Conservation (phyloP, 2,329 filamentous ascomycete genomes). For the Neocucurbitaria cava region DNA sequence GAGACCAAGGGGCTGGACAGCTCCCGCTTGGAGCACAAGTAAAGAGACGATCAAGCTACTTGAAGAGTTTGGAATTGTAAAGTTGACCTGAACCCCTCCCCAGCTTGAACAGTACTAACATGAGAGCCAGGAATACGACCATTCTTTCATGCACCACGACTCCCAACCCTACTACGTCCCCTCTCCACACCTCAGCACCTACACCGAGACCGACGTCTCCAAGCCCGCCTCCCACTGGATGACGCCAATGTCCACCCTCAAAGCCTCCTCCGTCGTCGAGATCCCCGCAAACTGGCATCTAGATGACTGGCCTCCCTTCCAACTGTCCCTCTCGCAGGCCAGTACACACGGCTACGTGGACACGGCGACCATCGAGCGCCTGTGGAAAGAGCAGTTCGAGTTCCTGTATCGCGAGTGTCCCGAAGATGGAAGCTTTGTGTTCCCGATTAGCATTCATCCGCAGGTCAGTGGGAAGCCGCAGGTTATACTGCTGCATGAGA, state of each 20-base stretch:
- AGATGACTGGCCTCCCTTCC: conserved; percentile 57
- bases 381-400: conserved; percentile 58
- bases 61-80: conserved; percentile 50
- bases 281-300: conserved; percentile 59
- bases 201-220: conserved; percentile 38
- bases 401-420: conserved; percentile 52
- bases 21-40: conserved; percentile 53
- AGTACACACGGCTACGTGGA: conserved; percentile 61
- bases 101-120: neutral
- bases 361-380: conserved; percentile 49
- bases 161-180: conserved; percentile 51
- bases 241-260: conserved; percentile 45
- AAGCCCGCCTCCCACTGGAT: conserved; percentile 48
- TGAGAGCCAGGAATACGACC: conserved; percentile 57
- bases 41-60: conserved; percentile 49
- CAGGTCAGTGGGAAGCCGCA: conserved; percentile 58
- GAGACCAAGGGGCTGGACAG: conserved; percentile 53
- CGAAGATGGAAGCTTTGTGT: conserved; percentile 54
- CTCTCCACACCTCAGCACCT: conserved; percentile 52
- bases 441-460: conserved; percentile 57
- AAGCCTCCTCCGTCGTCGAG: conserved; percentile 49
- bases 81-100: neutral
- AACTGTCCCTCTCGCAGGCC: conserved; percentile 54
- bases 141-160: conserved; percentile 59
- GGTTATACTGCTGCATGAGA: conserved; percentile 56